Percentiles rank a stretch among this genome's conserved stretches.
Conservation (phyloP, 2,329 filamentous ascomycete genomes). For the Dothistroma septosporum region DNA sequence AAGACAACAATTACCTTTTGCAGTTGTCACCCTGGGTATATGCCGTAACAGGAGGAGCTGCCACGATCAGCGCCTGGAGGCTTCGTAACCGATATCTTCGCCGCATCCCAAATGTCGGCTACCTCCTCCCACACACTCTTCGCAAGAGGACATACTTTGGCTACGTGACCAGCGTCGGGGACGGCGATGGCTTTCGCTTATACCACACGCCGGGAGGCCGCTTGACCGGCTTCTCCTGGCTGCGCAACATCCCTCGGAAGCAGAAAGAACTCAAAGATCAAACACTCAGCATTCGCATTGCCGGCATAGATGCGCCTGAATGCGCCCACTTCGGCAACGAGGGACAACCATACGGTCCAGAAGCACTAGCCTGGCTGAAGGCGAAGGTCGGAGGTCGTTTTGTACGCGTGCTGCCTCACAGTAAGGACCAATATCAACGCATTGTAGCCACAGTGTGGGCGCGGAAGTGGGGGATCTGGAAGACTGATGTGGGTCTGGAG, state of each 20-base stretch:
- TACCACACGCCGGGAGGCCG: conserved; percentile 93
- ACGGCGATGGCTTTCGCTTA: conserved; percentile 92
- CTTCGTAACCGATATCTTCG: conserved; percentile 71
- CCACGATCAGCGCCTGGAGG: conserved; percentile 52
- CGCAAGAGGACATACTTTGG: conserved; percentile 74
- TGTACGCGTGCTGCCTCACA: conserved; percentile 78
- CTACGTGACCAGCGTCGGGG: conserved; percentile 85
- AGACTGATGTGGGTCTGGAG: conserved; percentile 78
- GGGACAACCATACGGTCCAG: conserved; percentile 75
- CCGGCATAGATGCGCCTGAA: conserved; percentile 91
- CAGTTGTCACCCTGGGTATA: conserved; percentile 36
- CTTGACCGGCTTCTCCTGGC: conserved; percentile 74
- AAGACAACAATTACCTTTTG: conserved; percentile 32
- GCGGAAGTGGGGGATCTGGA: conserved; percentile 47
- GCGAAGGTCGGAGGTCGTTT: conserved; percentile 65
- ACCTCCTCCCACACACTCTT: conserved; percentile 72
- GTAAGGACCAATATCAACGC: conserved; percentile 85
- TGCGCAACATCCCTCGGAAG: conserved; percentile 19
- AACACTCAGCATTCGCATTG: conserved; percentile 82
- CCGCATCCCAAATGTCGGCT: conserved; percentile 71
- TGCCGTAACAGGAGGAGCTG: conserved; percentile 39
- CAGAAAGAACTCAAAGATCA: conserved; percentile 23
- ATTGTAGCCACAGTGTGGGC: conserved; percentile 76
- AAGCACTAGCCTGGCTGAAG: conserved; percentile 78
- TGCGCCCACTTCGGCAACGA: conserved; percentile 85